Percentiles rank a stretch among this genome's conserved stretches.
These are phyloP conservation scores for Arthrocladium fulminans DNA, from an alignment of 2,329 filamentous ascomycete species.

Conservation along the genomic window DNA sequence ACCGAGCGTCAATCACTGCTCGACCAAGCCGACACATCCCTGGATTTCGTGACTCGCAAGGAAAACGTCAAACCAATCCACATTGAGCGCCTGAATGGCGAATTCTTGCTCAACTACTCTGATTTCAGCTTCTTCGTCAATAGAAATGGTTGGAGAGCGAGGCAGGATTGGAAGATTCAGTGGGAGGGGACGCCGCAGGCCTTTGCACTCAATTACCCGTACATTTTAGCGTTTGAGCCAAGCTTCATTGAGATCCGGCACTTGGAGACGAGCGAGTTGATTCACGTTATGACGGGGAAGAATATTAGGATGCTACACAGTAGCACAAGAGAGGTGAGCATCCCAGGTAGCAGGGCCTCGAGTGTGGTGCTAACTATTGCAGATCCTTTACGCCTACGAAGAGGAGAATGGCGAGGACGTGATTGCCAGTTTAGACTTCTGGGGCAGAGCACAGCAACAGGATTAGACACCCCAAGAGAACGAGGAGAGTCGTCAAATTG, in stretches of 20 bases:
- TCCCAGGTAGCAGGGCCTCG: constrained; percentile 11
- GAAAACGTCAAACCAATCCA: constrained; percentile 93
- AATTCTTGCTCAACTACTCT: constrained; percentile 95
- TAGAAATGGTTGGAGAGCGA: constrained; percentile 90
- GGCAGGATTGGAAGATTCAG: constrained; percentile 92
- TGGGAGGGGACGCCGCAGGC: constrained; percentile 91
- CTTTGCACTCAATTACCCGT: constrained; percentile 92
- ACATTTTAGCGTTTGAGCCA: constrained; percentile 92
- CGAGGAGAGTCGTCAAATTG: not conserved
- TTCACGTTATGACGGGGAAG: constrained; percentile 92
- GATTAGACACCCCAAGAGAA: not conserved
- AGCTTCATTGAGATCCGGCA: constrained; percentile 96
- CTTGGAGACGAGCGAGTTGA: constrained; percentile 80
- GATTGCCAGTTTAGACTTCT: constrained; percentile 93
- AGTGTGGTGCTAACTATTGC: constrained; percentile 18
- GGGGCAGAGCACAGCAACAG: constrained; percentile 42
- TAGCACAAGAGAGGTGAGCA: constrained; percentile 83
- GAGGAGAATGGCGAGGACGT: constrained; percentile 90
- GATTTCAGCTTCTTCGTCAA: constrained; percentile 99
- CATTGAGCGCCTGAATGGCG: constrained; percentile 91
- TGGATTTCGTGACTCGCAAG: constrained; percentile 91
- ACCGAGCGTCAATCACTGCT: constrained; percentile 96
- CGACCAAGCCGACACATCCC: constrained; percentile 92
- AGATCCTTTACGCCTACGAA: constrained; percentile 98
- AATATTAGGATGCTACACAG: constrained; percentile 97